Percentiles rank a stretch among this genome's conserved stretches.
These are phyloP conservation scores for Coprinopsis sp. DNA, from an alignment of 768 basidiomycete genomes.

Conservation along the genomic window DNA sequence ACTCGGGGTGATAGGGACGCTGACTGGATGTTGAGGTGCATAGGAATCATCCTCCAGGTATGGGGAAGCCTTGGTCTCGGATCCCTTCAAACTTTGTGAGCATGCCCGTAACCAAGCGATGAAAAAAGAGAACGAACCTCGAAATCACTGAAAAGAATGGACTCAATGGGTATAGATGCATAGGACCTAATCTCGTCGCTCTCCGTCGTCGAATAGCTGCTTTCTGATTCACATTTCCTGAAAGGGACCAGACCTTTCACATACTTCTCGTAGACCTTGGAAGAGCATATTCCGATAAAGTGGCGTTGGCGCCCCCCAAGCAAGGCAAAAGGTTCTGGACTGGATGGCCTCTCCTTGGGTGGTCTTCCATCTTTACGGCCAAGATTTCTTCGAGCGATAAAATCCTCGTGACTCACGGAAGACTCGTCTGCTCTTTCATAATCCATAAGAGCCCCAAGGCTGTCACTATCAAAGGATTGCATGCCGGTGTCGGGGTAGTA, in stretches of 20 bases:
- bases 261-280: slow-evolving; percentile 1
- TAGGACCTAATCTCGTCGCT: neutral
- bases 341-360: neutral
- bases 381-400: neutral
- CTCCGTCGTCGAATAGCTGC: neutral
- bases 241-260: slow-evolving; percentile 2
- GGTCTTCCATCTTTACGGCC: neutral
- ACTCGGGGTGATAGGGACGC: slow-evolving; percentile 4
- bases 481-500: slow-evolving; percentile 10
- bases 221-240: neutral
- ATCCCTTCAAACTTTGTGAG: slow-evolving; percentile 2
- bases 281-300: neutral
- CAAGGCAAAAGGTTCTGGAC: neutral
- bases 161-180: neutral
- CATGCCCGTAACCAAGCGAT: neutral
- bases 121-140: slow-evolving; percentile 2
- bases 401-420: neutral
- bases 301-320: neutral
- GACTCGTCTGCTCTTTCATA: neutral
- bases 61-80: neutral
- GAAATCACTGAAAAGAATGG: slow-evolving; percentile 8
- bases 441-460: slow-evolving; percentile 4
- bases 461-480: slow-evolving; percentile 9
- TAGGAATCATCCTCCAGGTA: neutral
- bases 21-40: neutral